A percentile compares a stretch with the other conserved stretches of the same genome.
Conservation (phyloP, 768 basidiomycete genomes). For the Tylopilus cervinicoccineus region DNA sequence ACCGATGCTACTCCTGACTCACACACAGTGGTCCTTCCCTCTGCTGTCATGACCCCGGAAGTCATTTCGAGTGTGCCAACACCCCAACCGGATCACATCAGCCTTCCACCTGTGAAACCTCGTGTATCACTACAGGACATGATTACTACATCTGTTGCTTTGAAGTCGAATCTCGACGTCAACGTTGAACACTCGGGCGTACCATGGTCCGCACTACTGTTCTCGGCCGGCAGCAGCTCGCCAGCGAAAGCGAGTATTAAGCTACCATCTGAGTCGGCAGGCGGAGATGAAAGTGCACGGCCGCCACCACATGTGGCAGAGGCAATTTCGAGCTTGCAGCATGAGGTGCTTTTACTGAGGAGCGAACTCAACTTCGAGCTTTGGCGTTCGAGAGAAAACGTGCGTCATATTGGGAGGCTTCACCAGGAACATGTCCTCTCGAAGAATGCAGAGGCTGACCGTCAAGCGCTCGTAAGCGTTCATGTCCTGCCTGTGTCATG, state of each 20-base stretch:
- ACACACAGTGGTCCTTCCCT: constrained; percentile 1
- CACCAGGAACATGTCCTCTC: constrained; percentile 71
- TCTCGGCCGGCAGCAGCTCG: constrained; percentile 32
- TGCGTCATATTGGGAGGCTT: constrained; percentile 76
- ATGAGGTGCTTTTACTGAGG: constrained; percentile 68
- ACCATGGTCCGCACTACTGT: constrained; percentile 48
- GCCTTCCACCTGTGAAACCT: constrained; percentile 28
- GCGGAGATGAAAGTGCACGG: constrained; percentile 12
- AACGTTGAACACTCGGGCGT: constrained; percentile 51
- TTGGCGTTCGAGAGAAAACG: constrained; percentile 78
- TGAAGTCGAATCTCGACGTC: constrained; percentile 67
- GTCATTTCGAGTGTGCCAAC: constrained; percentile 25
- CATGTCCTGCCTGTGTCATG: background rate
- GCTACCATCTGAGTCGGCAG: constrained; percentile 17
- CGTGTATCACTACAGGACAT: constrained; percentile 71
- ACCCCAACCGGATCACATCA: constrained; percentile 34
- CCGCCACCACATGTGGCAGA: constrained; percentile 52
- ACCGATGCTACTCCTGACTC: constrained; percentile 1
- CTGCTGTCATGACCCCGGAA: constrained; percentile 14
- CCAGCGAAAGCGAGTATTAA: constrained; percentile 19
- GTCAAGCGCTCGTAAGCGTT: constrained; percentile 69
- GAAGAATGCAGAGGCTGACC: constrained; percentile 73
- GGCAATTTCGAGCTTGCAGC: constrained; percentile 67
- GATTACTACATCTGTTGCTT: constrained; percentile 64
- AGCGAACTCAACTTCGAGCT: constrained; percentile 85